Base-by-base conservation (phyloP, 495 filamentous ascomycete genomes). In the Penicillium desertorum region DNA sequence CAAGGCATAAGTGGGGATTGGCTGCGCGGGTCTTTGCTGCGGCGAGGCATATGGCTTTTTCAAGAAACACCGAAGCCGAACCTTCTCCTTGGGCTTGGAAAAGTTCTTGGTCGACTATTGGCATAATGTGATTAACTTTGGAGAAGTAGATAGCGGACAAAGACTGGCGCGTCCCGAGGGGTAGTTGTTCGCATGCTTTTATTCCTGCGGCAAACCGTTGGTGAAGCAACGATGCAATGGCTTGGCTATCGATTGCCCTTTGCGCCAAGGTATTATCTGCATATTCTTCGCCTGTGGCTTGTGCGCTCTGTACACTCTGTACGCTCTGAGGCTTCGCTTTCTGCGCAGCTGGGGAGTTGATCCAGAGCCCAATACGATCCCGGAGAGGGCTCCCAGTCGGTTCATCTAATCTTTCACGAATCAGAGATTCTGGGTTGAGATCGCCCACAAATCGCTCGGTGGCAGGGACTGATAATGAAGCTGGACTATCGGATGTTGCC, bases 371-470 rank as follows among this genome's bases (percentile, higher is more conserved):
- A 46, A 79, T 61, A 16, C 71, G 73, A 56, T 70, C 71, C 10
- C 70, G 68, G 47, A 73, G 64, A 39, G 71, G 71, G 51, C 59
- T 69, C 17, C 67, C 66, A 22, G 60, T 54, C 1, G 71, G 51
- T 34, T 67, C 69, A 45, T 71, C 59, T 11, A 73, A 47, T 25
- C 63, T 68, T 41, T 74, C 72, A 6, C 73, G 71, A 59, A 81
- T 77, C 4, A 76, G 68, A 27, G 77, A 69, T 61, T 81, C 77
- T 8, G 78, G 78, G 52, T 78, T 81, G 11, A 80, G 62, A 57
- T 80, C 75, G 25, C 78, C 78, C 25, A 81, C 69, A 46, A 81
- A 81, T 27, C 76, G 66, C 51, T 74, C 71, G 39, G 68, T 65
- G 23, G 39, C 56, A 9, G 66, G 57, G 30, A 57, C 56, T 3